Evolutionary conservation across 179 eudicot species (phyloP).

Genomic region (Actinidia chinensis): DNA sequence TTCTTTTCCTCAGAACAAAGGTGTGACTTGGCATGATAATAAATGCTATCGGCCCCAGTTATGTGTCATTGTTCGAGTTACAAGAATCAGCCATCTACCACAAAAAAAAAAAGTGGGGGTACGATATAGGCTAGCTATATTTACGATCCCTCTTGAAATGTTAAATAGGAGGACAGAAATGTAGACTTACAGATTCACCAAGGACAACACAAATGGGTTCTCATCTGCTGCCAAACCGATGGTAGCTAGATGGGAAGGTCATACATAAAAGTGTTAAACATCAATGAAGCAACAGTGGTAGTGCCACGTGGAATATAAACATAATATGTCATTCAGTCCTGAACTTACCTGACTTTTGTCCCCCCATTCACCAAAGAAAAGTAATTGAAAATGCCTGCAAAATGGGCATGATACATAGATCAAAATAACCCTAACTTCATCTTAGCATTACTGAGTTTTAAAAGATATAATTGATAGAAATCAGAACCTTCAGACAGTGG

Average conservation of each 20-base stretch:
- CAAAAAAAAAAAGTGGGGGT: neutral
- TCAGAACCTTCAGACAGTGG: constrained; percentile 82
- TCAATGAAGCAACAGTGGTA: constrained; percentile 4
- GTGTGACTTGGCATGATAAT: too few species aligned
- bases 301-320: constrained; percentile 2
- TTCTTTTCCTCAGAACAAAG: too few species aligned
- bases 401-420: constrained; percentile 15
- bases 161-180: constrained; percentile 5
- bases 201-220: constrained; percentile 92
- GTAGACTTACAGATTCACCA: constrained; percentile 87
- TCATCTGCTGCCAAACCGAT: constrained; percentile 96
- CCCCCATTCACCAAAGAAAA: constrained; percentile 99
- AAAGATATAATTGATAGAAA: neutral
- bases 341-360: constrained; percentile 94
- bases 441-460: neutral
- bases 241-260: constrained; percentile 79
- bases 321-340: neutral
- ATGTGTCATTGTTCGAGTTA: too few species aligned
- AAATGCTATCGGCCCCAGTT: too few species aligned
- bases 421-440: neutral
- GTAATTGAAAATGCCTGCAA: constrained; percentile 96
- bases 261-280: neutral
- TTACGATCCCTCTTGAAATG: neutral
- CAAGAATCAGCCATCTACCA: too few species aligned
- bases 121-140: neutral